Evolutionary conservation across 495 filamentous ascomycete species (phyloP).

Genomic region (Opeltia flavorubescens): DNA sequence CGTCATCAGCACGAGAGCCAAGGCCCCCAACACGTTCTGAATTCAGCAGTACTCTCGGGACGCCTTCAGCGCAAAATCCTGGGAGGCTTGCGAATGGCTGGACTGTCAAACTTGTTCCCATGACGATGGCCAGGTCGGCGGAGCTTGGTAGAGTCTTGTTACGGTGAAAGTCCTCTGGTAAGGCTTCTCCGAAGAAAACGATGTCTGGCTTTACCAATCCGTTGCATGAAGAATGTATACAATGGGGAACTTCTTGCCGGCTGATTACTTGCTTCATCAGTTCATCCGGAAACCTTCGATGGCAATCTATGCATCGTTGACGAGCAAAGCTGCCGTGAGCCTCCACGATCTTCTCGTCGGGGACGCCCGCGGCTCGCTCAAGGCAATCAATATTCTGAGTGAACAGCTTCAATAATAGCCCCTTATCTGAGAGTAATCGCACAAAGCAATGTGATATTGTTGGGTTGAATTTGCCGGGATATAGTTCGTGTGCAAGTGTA

Average conservation of each 20-base stretch:
- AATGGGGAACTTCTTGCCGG: conserved; percentile 51
- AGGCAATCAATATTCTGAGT: conserved; percentile 97
- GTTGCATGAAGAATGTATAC: conserved; percentile 42
- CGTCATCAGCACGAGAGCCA: conserved; percentile 64
- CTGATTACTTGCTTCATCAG: conserved; percentile 55
- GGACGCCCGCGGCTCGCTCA: conserved; percentile 77
- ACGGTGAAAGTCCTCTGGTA: conserved; percentile 56
- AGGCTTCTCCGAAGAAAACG: conserved; percentile 86
- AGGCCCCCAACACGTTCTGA: conserved; percentile 70
- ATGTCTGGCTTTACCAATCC: conserved; percentile 94
- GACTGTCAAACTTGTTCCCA: conserved; percentile 83
- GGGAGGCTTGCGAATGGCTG: conserved; percentile 83
- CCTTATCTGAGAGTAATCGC: conserved; percentile 57
- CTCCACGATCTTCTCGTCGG: conserved; percentile 68
- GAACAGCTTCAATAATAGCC: conserved; percentile 69
- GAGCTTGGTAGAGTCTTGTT: conserved; percentile 37
- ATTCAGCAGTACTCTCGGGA: conserved; percentile 77
- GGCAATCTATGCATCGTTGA: conserved; percentile 84
- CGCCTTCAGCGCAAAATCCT: conserved; percentile 36
- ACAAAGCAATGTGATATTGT: conserved; percentile 77
- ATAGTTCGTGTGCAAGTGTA: conserved; percentile 74
- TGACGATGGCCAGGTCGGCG: conserved; percentile 74
- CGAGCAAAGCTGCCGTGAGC: conserved; percentile 90
- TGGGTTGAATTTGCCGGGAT: conserved; percentile 80
- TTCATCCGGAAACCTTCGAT: conserved; percentile 49